Evolutionary conservation across 352 stramenopile species (phyloP).

Genomic region (Phytophthora tentaculata): DNA sequence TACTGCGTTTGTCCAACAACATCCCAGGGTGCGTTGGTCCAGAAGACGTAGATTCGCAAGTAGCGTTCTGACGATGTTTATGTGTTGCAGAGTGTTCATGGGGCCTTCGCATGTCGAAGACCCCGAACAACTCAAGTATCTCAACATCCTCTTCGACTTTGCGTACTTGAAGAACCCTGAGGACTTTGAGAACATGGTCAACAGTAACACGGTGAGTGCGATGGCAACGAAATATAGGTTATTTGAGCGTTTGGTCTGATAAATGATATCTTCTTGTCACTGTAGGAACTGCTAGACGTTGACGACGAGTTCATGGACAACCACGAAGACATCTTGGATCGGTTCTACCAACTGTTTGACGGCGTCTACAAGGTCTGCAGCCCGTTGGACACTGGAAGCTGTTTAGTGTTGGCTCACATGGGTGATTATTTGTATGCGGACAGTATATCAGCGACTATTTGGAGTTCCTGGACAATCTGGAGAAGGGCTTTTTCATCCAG

Average conservation of each 20-base stretch:
- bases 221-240: not conserved
- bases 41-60: not conserved
- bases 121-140: slow-evolving; percentile 90
- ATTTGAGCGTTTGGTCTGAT: slow-evolving; percentile 21
- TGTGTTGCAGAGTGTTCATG: slow-evolving; percentile 76
- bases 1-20: slow-evolving; percentile 92
- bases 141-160: slow-evolving; percentile 96
- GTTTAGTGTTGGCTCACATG: slow-evolving; percentile 3
- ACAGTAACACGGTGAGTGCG: slow-evolving; percentile 82
- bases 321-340: slow-evolving; percentile 83
- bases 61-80: slow-evolving; percentile 17
- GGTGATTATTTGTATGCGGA: not conserved
- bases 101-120: slow-evolving; percentile 87
- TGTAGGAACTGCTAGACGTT: slow-evolving; percentile 83
- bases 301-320: slow-evolving; percentile 94
- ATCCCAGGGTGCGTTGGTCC: slow-evolving; percentile 74
- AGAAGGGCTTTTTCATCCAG: slow-evolving; percentile 95
- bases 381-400: not conserved
- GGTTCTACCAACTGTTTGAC: slow-evolving; percentile 92
- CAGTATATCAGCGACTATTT: slow-evolving; percentile 94
- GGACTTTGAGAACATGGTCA: slow-evolving; percentile 94
- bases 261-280: slow-evolving; percentile 5
- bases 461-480: slow-evolving; percentile 92
- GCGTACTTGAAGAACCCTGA: slow-evolving; percentile 95
- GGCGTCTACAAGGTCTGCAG: slow-evolving; percentile 78